Evolutionary conservation across 108 stramenopile species (phyloP).

Genomic region (Nannochloropsis gaditana): DNA sequence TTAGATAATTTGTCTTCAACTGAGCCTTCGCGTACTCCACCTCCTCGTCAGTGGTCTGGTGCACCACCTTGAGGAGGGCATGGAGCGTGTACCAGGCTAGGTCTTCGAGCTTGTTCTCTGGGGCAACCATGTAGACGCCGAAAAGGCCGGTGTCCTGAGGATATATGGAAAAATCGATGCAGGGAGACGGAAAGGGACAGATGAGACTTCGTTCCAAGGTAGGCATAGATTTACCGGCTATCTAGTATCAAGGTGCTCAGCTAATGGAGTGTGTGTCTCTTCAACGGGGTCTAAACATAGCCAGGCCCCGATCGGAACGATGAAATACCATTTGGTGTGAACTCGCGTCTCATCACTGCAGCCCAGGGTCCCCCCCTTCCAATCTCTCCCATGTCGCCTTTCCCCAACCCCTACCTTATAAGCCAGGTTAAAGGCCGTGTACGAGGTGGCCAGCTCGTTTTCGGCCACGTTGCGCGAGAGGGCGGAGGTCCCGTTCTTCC

Average conservation of each 20-base stretch:
- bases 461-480: constrained; percentile 84
- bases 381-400: background rate
- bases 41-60: constrained; percentile 75
- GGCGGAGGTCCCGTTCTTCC: constrained; percentile 74
- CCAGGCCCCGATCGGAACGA: background rate
- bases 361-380: background rate
- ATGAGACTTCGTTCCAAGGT: background rate
- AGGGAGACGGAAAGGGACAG: background rate
- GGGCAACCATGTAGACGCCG: constrained; percentile 80
- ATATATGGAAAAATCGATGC: background rate
- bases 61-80: constrained; percentile 77
- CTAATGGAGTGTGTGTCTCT: background rate
- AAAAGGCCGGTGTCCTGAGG: constrained; percentile 91
- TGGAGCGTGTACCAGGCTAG: constrained; percentile 72
- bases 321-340: constrained; percentile 15
- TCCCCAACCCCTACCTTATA: constrained; percentile 59
- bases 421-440: constrained; percentile 91
- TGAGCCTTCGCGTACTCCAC: constrained; percentile 90
- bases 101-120: constrained; percentile 84
- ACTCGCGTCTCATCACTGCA: background rate
- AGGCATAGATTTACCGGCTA: background rate
- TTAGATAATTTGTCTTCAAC: constrained; percentile 87
- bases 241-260: background rate
- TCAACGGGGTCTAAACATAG: background rate
- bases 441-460: constrained; percentile 74